Evolutionary conservation across 106 monocot species (phyloP), one percentile per base, ranked within the genome.

Genomic region (Phalaenopsis aphrodite): DNA sequence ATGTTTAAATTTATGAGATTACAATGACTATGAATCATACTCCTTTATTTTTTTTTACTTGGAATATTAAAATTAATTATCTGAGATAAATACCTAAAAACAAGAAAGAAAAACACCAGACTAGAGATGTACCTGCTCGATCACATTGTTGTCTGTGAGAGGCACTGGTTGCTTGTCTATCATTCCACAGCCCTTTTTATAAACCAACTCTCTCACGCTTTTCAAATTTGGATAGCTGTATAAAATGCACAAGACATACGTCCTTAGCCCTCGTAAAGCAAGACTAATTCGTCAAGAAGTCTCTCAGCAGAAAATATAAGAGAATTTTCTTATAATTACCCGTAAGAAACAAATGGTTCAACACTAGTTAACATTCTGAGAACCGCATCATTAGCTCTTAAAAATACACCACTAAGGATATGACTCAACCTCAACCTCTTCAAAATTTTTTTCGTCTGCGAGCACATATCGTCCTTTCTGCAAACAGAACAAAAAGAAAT

Each of bases 291-390:
- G 38, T 55, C 19, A 38, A 65, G 64, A 10, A n/a, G 14, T 65
- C 52, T 8, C 8, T 14, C 14, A 80, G 47, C 52, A 36, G 5
- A 77, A 75, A 42, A 66, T 18, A 79, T 42, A 18, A 41, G 15
- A 48, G 43, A 43, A 43, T 3, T 10, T 41, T 38, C n/a, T 1
- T 39, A 58, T 71, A 46, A 5, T 90, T 95, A 99, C 99, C 99
- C 99, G 77, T 89, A 99, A 45, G 99, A 90, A 49, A 99, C 77
- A 82, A 86, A 99, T 42, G 99, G 99, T 73, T 99, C 93, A 17
- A 93, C 95, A 77, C 72, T 78, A 38, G 93, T 84, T 77, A 99
- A 75, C 89, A 84, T 81, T 56, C 85, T 91, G 81, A 88, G 82
- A 76, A 56, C 88, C 42, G 79, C 56, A 43, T 86, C 86, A 79